phyloP scores from a whole-genome alignment of 2,329 filamentous ascomycete genomes.

The Davidsoniella australis region DNA sequence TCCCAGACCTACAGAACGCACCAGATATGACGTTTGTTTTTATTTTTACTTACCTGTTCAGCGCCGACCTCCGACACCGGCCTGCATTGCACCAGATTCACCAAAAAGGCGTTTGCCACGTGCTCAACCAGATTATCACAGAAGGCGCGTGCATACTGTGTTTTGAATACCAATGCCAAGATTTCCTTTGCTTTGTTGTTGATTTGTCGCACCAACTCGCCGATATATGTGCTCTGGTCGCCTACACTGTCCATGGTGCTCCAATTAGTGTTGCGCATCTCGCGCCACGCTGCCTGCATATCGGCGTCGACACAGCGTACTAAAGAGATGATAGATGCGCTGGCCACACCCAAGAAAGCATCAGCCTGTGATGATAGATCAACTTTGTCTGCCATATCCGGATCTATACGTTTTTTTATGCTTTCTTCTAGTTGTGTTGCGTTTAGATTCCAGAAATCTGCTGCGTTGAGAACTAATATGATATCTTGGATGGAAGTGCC shows the following conservation, averaged over 20 bases:
- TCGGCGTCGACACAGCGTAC: slow-evolving; percentile 70
- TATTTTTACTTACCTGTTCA: slow-evolving; percentile 47
- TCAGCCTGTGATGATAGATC: slow-evolving; percentile 89
- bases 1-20: too few relatives aligned
- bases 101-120: slow-evolving; percentile 61
- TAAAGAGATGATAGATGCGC: slow-evolving; percentile 65
- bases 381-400: slow-evolving; percentile 55
- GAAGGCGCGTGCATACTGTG: slow-evolving; percentile 85
- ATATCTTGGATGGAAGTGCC: slow-evolving; percentile 52
- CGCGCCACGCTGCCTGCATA: slow-evolving; percentile 77
- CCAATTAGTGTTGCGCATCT: slow-evolving; percentile 96
- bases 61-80: slow-evolving; percentile 88
- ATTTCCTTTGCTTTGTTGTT: slow-evolving; percentile 59
- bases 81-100: slow-evolving; percentile 71
- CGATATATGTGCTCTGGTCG: slow-evolving; percentile 85
- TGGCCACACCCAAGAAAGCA: slow-evolving; percentile 86
- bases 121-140: slow-evolving; percentile 91
- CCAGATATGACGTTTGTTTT: neutral
- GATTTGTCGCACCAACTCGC: slow-evolving; percentile 58
- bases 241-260: slow-evolving; percentile 82
- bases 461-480: slow-evolving; percentile 81
- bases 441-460: slow-evolving; percentile 92
- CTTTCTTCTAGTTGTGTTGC: slow-evolving; percentile 88
- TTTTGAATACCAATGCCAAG: slow-evolving; percentile 63
- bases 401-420: slow-evolving; percentile 78